phyloP scores from a whole-genome alignment of 371 early-diverging fungal species.

The Lichtheimia ornata region DNA sequence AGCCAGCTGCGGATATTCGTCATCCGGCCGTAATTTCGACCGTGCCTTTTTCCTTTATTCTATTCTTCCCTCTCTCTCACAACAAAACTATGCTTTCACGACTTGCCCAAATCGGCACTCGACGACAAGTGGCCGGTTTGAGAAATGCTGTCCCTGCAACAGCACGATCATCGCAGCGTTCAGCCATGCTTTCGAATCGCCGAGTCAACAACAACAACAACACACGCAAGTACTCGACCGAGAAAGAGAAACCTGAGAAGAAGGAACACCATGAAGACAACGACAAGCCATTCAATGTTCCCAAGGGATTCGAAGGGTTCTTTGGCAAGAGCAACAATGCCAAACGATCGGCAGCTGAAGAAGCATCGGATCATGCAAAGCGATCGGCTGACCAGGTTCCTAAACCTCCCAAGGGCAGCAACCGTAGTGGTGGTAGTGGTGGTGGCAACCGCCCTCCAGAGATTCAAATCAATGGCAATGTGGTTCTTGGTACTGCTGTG shows the following conservation, averaged over 20 bases:
- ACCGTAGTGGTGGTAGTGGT: neutral
- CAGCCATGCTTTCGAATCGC: conserved; percentile 2
- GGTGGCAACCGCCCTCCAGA: conserved; percentile 25
- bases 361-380: conserved; percentile 14
- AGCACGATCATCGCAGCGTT: neutral
- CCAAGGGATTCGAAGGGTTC: conserved; percentile 48
- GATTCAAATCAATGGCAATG: conserved; percentile 44
- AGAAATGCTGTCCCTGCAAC: neutral
- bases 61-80: no score
- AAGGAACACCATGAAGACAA: conserved; percentile 28
- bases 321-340: conserved; percentile 29
- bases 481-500: conserved; percentile 51
- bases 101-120: conserved; percentile 6
- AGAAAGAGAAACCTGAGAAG: conserved; percentile 17
- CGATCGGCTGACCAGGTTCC: conserved; percentile 13
- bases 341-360: conserved; percentile 10
- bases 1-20: no score
- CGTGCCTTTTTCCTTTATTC: no score
- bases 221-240: conserved; percentile 8
- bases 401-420: conserved; percentile 9
- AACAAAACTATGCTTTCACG: conserved; percentile 8
- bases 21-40: no score
- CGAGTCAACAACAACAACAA: neutral
- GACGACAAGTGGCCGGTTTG: conserved; percentile 6
- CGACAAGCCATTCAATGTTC: conserved; percentile 23